These are phyloP conservation scores for Nakazawaea ambrosiae DNA, from an alignment of 805 yeast species.

Conservation along the genomic window DNA sequence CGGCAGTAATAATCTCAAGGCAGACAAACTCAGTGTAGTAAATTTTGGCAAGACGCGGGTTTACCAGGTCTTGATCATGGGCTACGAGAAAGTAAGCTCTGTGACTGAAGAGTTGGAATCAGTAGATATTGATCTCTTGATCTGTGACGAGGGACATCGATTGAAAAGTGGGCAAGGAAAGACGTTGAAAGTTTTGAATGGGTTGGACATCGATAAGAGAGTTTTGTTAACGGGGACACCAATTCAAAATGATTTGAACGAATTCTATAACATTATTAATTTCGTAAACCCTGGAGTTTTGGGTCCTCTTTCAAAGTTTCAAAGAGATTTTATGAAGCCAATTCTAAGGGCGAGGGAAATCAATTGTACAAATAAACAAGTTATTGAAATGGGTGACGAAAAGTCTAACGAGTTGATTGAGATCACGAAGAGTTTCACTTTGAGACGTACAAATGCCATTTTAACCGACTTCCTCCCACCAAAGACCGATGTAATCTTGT, in stretches of 20 bases:
- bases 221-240: conserved; percentile 84
- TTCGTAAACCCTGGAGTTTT: conserved; percentile 81
- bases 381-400: conserved; percentile 49
- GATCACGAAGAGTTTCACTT: conserved; percentile 57
- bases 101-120: conserved; percentile 42
- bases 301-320: conserved; percentile 54
- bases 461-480: conserved; percentile 55
- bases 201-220: conserved; percentile 46
- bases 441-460: conserved; percentile 65
- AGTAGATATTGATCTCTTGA: conserved; percentile 54
- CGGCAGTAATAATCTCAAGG: conserved; percentile 38
- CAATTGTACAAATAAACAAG: conserved; percentile 42
- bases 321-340: conserved; percentile 59
- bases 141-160: conserved; percentile 96
- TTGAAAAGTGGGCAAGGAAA: conserved; percentile 72
- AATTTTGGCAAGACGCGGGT: conserved; percentile 63
- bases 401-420: conserved; percentile 57
- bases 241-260: conserved; percentile 84
- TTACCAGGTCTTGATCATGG: conserved; percentile 77
- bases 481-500: conserved; percentile 67
- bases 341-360: conserved; percentile 66
- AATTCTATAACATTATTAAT: conserved; percentile 73
- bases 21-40: conserved; percentile 49
- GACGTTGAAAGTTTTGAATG: conserved; percentile 54
- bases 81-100: conserved; percentile 74